Evolutionary conservation across 169 alveolate species (phyloP).

Genomic region (Plasmodium relictum): DNA sequence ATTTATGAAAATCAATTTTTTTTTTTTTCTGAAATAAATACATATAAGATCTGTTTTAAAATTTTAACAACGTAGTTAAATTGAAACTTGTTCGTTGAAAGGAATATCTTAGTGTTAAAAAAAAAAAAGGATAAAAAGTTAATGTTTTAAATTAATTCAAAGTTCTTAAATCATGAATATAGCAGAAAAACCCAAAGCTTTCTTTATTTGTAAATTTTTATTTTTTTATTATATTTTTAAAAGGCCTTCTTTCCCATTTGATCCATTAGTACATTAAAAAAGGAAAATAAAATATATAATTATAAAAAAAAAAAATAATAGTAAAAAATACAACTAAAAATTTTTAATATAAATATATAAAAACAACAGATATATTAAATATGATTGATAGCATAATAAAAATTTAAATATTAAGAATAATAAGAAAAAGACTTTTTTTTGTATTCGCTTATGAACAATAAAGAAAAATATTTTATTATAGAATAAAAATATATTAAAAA

Average conservation of each 20-base stretch:
- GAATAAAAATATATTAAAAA: too few species aligned
- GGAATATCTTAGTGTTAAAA: neutral
- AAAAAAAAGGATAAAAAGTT: neutral
- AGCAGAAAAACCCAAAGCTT: slow-evolving; percentile 47
- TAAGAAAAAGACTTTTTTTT: too few species aligned
- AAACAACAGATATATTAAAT: neutral
- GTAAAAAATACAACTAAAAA: too few species aligned
- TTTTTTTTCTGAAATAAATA: too few species aligned
- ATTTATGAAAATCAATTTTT: too few species aligned
- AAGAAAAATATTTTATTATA: too few species aligned
- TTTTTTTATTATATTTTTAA: slow-evolving; percentile 60
- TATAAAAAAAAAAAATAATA: too few species aligned
- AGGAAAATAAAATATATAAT: slow-evolving; percentile 10
- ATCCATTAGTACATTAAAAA: slow-evolving; percentile 43
- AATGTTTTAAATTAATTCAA: neutral
- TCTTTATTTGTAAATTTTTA: slow-evolving; percentile 67
- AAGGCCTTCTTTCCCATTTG: slow-evolving; percentile 48
- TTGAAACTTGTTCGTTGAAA: too few species aligned
- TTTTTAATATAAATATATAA: neutral
- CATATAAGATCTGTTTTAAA: too few species aligned
- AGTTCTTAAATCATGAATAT: slow-evolving; percentile 39
- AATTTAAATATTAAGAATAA: too few species aligned
- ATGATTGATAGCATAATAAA: neutral
- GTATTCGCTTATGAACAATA: too few species aligned
- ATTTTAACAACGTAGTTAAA: too few species aligned